Percentiles rank a stretch among this genome's conserved stretches.
Conservation (phyloP, 2,329 filamentous ascomycete genomes). For the Fusarium humuli region DNA sequence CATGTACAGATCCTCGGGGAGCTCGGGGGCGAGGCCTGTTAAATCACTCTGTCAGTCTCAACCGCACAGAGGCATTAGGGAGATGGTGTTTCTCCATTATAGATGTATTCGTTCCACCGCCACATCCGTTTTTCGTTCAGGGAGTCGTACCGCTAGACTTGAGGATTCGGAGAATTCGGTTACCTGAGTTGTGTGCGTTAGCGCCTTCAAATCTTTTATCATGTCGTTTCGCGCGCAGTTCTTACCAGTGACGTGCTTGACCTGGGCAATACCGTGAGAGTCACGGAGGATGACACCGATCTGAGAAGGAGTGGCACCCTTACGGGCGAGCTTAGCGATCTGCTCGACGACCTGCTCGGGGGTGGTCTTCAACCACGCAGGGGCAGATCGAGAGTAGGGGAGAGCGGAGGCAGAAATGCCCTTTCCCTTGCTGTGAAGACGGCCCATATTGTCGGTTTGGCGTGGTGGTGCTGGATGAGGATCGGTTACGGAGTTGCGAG, state of each 20-base stretch:
- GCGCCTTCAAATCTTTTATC: conserved; percentile 30
- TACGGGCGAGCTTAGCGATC: conserved; percentile 99
- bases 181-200: conserved; percentile 71
- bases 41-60: conserved; percentile 92
- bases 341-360: conserved; percentile 98
- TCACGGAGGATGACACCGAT: conserved; percentile 99
- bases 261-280: conserved; percentile 97
- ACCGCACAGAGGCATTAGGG: conserved; percentile 85
- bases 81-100: conserved; percentile 41
- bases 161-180: conserved; percentile 99
- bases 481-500: conserved; percentile 56
- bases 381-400: conserved; percentile 94
- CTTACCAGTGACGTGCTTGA: conserved; percentile 96
- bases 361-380: conserved; percentile 98
- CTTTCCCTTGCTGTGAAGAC: conserved; percentile 99
- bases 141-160: conserved; percentile 91
- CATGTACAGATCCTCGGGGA: conserved; percentile 99
- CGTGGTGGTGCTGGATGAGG: conserved; percentile 49
- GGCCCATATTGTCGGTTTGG: conserved; percentile 79
- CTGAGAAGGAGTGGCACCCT: conserved; percentile 98
- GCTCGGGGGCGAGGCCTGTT: conserved; percentile 96
- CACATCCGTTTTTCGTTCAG: conserved; percentile 47
- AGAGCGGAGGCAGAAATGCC: conserved; percentile 96
- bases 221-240: conserved; percentile 18
- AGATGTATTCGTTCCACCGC: conserved; percentile 48